Conservation (phyloP, 768 basidiomycete species). For the Xerocomellus dryophilus region DNA sequence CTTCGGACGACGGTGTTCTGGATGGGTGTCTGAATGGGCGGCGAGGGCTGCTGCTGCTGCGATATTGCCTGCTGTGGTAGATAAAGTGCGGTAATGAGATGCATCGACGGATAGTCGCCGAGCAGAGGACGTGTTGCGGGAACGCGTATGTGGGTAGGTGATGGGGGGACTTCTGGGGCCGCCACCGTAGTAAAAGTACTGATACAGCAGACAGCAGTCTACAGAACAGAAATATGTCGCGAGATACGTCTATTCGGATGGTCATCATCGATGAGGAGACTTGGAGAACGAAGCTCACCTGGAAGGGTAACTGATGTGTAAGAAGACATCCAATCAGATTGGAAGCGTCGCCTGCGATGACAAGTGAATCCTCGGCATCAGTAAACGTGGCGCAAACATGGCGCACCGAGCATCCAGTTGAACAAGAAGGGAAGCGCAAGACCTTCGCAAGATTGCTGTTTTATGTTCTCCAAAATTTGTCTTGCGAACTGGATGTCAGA, state of each 20-base stretch:
- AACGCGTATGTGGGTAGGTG: constrained; percentile 39
- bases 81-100: constrained; percentile 66
- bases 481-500: constrained; percentile 37
- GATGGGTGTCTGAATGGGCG: constrained; percentile 53
- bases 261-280: constrained; percentile 4
- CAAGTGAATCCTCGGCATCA: constrained; percentile 3
- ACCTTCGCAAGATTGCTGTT: constrained; percentile 77
- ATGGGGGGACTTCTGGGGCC: constrained; percentile 34
- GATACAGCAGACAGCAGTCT: constrained; percentile 70
- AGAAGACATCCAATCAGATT: constrained; percentile 90
- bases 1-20: constrained; percentile 34
- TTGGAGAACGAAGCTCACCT: constrained; percentile 49
- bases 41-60: constrained; percentile 69
- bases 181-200: constrained; percentile 76
- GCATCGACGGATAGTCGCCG: constrained; percentile 53
- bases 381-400: constrained; percentile 7
- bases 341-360: constrained; percentile 74
- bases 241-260: constrained; percentile 66
- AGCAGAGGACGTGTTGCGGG: constrained; percentile 41
- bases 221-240: constrained; percentile 88
- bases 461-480: constrained; percentile 79
- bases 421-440: constrained; percentile 90
- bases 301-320: constrained; percentile 92
- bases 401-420: constrained; percentile 88
- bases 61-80: constrained; percentile 67